Percentiles rank a stretch among this genome's conserved stretches.
phyloP scores from a whole-genome alignment of 208 protist genomes.

The Trypanosoma cruzi region DNA sequence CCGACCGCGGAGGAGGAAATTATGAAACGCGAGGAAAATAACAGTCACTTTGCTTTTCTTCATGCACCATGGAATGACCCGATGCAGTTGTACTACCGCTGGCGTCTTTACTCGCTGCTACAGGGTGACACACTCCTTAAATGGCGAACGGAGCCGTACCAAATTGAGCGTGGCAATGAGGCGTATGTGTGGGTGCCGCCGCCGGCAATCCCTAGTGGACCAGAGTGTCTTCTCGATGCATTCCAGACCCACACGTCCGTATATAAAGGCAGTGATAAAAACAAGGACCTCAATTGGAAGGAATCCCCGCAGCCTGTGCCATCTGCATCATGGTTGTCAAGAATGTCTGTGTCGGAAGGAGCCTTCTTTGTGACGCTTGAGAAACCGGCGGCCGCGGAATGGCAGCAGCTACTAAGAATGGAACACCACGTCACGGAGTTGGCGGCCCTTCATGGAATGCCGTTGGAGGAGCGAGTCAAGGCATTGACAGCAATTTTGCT shows the following conservation, averaged over 20 bases:
- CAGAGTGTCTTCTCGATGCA: constrained; percentile 40
- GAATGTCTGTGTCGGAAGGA: constrained; percentile 42
- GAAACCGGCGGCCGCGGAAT: constrained; percentile 10
- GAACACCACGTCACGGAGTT: constrained; percentile 8
- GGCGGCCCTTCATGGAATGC: neutral
- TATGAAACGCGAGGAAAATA: constrained; percentile 61
- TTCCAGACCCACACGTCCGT: neutral
- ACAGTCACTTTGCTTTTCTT: constrained; percentile 72
- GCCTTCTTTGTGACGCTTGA: constrained; percentile 43
- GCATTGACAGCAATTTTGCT: constrained; percentile 22
- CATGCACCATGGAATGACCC: constrained; percentile 48
- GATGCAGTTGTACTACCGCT: constrained; percentile 83
- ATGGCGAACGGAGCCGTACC: constrained; percentile 78
- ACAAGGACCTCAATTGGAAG: neutral
- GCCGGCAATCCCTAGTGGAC: constrained; percentile 39
- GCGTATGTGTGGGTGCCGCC: constrained; percentile 80
- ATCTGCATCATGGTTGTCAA: constrained; percentile 55
- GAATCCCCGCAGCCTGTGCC: neutral
- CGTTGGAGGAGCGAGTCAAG: constrained; percentile 17
- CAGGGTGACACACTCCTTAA: constrained; percentile 66
- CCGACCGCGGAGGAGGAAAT: constrained; percentile 83
- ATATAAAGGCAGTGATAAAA: neutral
- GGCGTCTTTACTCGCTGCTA: constrained; percentile 82
- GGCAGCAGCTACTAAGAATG: constrained; percentile 25
- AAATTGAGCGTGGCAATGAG: constrained; percentile 55